A percentile compares a stretch with the other conserved stretches of the same genome.
These are phyloP conservation scores for Dothistroma pini DNA, from an alignment of 2,329 filamentous ascomycete genomes.

Conservation along the genomic window DNA sequence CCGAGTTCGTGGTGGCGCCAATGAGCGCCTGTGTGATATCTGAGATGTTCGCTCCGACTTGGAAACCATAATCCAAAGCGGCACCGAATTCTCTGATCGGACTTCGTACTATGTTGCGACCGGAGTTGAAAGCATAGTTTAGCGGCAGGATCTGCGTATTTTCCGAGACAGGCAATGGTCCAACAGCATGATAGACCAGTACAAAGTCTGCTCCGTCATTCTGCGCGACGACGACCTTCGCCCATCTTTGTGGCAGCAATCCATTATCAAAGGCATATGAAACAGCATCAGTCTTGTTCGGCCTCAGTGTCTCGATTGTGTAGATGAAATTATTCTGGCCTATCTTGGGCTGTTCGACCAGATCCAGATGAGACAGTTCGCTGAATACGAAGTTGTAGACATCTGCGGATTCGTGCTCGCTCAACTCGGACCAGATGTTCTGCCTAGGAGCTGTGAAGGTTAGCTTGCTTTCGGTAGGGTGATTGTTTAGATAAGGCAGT, in stretches of 20 bases:
- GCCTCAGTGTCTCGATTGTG: slow-evolving; percentile 40
- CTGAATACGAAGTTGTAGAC: slow-evolving; percentile 42
- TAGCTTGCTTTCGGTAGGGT: slow-evolving; percentile 7
- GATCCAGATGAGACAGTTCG: slow-evolving; percentile 29
- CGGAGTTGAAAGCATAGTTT: slow-evolving; percentile 43
- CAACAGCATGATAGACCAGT: slow-evolving; percentile 47
- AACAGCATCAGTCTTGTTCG: slow-evolving; percentile 51
- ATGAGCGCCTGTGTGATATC: slow-evolving; percentile 48
- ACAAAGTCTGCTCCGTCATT: slow-evolving; percentile 39
- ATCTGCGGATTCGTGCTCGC: slow-evolving; percentile 37
- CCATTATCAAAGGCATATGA: slow-evolving; percentile 41
- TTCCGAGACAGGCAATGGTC: slow-evolving; percentile 47
- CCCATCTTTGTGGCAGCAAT: slow-evolving; percentile 41
- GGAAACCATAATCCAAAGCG: slow-evolving; percentile 22
- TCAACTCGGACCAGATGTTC: slow-evolving; percentile 44
- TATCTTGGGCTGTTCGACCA: slow-evolving; percentile 24
- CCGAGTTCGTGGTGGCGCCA: slow-evolving; percentile 41
- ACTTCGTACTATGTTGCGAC: slow-evolving; percentile 35
- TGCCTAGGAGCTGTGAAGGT: slow-evolving; percentile 38
- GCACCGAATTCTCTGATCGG: slow-evolving; percentile 28
- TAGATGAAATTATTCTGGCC: slow-evolving; percentile 29
- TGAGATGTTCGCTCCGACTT: slow-evolving; percentile 35
- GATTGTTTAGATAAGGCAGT: slow-evolving; percentile 9
- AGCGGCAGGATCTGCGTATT: slow-evolving; percentile 39
- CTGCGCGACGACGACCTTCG: slow-evolving; percentile 44